Base-by-base conservation (phyloP, 78 protist species). In the Monosiga brevicollis region DNA sequence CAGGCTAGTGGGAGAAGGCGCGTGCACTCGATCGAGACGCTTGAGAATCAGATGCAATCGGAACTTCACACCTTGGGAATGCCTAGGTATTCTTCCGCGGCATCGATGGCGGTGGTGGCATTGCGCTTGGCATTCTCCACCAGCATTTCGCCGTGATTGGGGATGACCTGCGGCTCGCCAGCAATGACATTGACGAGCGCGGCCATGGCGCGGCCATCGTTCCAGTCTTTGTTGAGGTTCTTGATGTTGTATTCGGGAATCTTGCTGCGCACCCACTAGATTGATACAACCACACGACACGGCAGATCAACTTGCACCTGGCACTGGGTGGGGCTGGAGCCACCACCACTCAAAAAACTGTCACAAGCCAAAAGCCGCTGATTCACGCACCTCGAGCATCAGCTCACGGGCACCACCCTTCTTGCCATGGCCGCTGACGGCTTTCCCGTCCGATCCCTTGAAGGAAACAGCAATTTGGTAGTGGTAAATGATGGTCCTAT, bases 401-500 rank as follows among this genome's bases (percentile, higher is more conserved):
- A 49, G 6, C 29, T 49, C 62, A 6, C 15, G 6, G 6, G 62
- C 62, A 15, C 62, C 15, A 15, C 15, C 15, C 62, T 49, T 49
- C 62, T 49, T 49, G 62, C 29, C 62, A 15, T 49, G 6, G 62
- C 29, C 62, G 15, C 29, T 20, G 62, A 15, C 29, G 29, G 62
- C 62, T 6, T 49, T 71, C 71, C 22, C 22, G 11, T 22, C 71
- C n/a, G n/a, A 11, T 11, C n/a, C 71, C 75, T 71, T 71, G 75
- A 71, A 22, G 34, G 38, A 11, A 11, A 20, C 38, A 74, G 75
- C 41, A 85, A 91, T 91, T 80, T 91, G 92, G 89, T 91, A 91
- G 73, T 91, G 77, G 38, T 89, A 77, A 80, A 91, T 91, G 82
- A 91, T 77, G 26, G 94, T 91, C n/a, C n/a, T n/a, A n/a, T n/a